Conservation (phyloP, 257 asterid species). For the Solanum lignicaule region DNA sequence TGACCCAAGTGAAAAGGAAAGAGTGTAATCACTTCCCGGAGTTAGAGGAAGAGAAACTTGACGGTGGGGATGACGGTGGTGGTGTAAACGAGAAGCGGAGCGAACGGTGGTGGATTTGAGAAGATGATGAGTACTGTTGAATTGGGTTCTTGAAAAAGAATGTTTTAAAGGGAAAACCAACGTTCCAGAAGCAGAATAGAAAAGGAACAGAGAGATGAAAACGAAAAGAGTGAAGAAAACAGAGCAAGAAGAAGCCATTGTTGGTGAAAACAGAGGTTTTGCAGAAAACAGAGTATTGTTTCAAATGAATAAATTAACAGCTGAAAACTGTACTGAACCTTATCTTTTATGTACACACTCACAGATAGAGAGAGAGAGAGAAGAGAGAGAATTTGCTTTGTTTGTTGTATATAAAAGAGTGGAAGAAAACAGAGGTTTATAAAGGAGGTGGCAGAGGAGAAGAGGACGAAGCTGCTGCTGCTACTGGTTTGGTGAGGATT, state of each 20-base stretch:
- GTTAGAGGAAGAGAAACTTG: slow-evolving; percentile 77
- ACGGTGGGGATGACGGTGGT: slow-evolving; percentile 29
- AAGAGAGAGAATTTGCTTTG: background rate
- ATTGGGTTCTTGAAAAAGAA: slow-evolving; percentile 37
- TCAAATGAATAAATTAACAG: background rate
- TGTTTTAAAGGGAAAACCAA: slow-evolving; percentile 57
- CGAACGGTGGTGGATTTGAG: slow-evolving; percentile 62
- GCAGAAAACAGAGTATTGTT: background rate
- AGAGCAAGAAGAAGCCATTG: slow-evolving; percentile 1
- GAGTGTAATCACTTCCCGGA: slow-evolving; percentile 80
- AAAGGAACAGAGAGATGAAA: background rate
- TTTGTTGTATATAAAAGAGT: background rate
- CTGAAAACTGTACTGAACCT: background rate
- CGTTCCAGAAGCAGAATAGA: slow-evolving; percentile 2
- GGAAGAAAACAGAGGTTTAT: background rate
- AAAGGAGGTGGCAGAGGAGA: background rate
- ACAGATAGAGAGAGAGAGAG: background rate
- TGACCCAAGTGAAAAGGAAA: slow-evolving; percentile 56
- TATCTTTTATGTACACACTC: background rate
- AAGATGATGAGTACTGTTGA: slow-evolving; percentile 59
- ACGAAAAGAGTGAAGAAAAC: slow-evolving; percentile 9
- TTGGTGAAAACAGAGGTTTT: slow-evolving; percentile 5
- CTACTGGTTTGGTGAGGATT: background rate
- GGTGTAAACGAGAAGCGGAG: slow-evolving; percentile 58
- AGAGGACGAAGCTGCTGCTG: slow-evolving; percentile 9